Evolutionary conservation across 768 basidiomycete species (phyloP).

Genomic region (Boletales sp.): DNA sequence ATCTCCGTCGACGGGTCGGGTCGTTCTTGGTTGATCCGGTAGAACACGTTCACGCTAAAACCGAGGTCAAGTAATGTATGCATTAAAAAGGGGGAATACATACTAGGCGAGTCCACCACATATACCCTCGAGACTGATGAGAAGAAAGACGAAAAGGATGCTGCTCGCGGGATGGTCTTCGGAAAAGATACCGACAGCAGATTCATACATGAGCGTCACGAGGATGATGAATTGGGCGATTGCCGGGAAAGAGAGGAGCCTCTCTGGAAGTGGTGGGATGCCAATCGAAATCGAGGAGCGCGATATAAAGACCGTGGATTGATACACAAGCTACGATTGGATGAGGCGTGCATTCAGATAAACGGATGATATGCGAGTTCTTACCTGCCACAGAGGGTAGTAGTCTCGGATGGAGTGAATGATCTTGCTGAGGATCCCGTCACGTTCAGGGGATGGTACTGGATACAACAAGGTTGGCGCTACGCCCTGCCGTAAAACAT

Average conservation of each 20-base stretch:
- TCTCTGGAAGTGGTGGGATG: slow-evolving; percentile 69
- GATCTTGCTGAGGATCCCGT: slow-evolving; percentile 67
- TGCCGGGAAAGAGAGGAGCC: slow-evolving; percentile 70
- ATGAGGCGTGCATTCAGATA: slow-evolving; percentile 1
- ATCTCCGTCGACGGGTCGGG: slow-evolving; percentile 43
- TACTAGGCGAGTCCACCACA: slow-evolving; percentile 93
- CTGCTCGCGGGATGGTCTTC: slow-evolving; percentile 41
- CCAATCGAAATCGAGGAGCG: slow-evolving; percentile 88
- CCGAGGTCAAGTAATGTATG: neutral
- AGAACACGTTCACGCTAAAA: slow-evolving; percentile 82
- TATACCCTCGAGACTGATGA: slow-evolving; percentile 86
- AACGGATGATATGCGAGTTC: slow-evolving; percentile 15
- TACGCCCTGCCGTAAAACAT: slow-evolving; percentile 55
- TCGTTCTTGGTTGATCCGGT: slow-evolving; percentile 73
- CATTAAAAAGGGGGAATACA: slow-evolving; percentile 21
- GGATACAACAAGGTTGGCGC: slow-evolving; percentile 88
- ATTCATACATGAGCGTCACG: slow-evolving; percentile 57
- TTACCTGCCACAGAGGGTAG: slow-evolving; percentile 92
- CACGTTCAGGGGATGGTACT: slow-evolving; percentile 58
- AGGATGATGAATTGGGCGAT: slow-evolving; percentile 68
- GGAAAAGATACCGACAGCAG: slow-evolving; percentile 63
- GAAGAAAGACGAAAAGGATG: slow-evolving; percentile 63
- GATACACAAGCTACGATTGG: slow-evolving; percentile 65
- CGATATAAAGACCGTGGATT: slow-evolving; percentile 89
- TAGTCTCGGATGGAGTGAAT: slow-evolving; percentile 87